Conservation (phyloP, 202 grass and related monocot genomes). For the Panicum hallii region DNA sequence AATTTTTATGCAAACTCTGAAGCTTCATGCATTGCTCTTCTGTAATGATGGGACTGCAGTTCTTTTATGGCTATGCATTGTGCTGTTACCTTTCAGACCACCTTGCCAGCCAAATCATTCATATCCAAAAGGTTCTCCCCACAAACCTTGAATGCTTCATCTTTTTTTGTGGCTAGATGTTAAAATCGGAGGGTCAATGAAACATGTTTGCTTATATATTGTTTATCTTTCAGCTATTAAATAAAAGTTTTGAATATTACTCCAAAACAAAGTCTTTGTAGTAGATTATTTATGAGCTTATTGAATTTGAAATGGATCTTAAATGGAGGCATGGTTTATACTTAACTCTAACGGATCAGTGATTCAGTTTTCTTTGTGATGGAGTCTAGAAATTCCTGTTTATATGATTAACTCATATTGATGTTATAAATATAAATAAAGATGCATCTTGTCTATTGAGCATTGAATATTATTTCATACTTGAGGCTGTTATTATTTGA, state of each 20-base stretch:
- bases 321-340: background rate
- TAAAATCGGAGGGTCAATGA: background rate
- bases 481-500: background rate
- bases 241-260: background rate
- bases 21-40: background rate
- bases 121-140: background rate
- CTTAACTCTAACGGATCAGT: slow-evolving; percentile 4
- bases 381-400: background rate
- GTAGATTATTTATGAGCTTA: background rate
- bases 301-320: background rate
- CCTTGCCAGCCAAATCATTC: background rate
- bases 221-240: background rate
- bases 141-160: background rate
- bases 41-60: background rate
- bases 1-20: slow-evolving; percentile 4
- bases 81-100: slow-evolving; percentile 2
- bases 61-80: background rate
- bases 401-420: background rate
- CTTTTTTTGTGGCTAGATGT: background rate
- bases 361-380: background rate
- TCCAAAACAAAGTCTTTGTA: background rate
- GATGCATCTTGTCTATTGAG: background rate
- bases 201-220: background rate
- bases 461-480: background rate
- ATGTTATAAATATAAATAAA: slow-evolving; percentile 12